Evolutionary conservation across 371 early-diverging fungal species (phyloP).

Genomic region (Nematocida displodere): DNA sequence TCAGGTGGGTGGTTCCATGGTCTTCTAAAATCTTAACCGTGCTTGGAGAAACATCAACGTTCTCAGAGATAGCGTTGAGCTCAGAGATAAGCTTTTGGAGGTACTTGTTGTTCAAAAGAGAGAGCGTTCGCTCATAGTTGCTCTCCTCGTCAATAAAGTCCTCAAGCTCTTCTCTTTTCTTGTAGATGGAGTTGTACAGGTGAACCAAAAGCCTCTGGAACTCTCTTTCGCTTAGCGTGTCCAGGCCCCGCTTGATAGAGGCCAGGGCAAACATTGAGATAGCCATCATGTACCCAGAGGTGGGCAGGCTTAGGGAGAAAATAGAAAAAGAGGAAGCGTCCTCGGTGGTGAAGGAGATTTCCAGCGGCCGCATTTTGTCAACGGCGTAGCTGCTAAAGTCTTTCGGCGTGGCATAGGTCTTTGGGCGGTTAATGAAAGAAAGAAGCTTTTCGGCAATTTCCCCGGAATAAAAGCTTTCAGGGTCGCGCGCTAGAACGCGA

Average conservation of each 20-base stretch:
- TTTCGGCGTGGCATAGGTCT: background rate
- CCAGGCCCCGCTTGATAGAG: background rate
- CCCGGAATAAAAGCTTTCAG: conserved; percentile 79
- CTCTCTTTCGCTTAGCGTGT: background rate
- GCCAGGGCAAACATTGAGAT: background rate
- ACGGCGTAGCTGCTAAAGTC: background rate
- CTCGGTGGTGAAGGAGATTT: background rate
- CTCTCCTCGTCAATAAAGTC: background rate
- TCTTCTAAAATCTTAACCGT: conserved; percentile 67
- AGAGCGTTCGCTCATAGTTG: background rate
- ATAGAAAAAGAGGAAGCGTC: background rate
- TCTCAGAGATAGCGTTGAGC: background rate
- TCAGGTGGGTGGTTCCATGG: conserved; percentile 92
- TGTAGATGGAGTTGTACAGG: conserved; percentile 5
- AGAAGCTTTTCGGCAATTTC: conserved; percentile 73
- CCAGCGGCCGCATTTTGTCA: background rate
- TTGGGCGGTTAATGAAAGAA: conserved; percentile 30
- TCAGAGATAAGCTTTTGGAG: background rate
- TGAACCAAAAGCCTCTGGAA: background rate
- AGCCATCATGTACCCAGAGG: conserved; percentile 8
- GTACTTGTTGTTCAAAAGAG: background rate
- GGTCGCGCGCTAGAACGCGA: conserved; percentile 72
- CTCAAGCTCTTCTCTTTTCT: background rate
- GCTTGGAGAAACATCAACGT: background rate
- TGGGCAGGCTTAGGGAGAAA: background rate